Evolutionary conservation across 2,329 filamentous ascomycete genomes (phyloP), one percentile per base, ranked within the genome.

Genomic region (Pseudogymnoascus sp.): DNA sequence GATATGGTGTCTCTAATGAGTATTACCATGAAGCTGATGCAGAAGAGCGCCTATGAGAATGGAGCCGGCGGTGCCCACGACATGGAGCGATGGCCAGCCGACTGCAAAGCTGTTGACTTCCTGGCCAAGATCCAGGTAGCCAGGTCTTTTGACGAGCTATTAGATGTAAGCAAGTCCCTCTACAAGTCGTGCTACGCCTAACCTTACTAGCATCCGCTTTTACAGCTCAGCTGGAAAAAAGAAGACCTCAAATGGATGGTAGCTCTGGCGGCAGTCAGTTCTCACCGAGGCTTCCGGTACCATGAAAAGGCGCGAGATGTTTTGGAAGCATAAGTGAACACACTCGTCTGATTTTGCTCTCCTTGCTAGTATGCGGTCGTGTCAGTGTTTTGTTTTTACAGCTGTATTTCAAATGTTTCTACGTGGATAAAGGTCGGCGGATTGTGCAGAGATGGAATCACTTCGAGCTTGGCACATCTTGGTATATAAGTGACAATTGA

Each of bases 171-270:
- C 33, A 37, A 37, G 33, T 37, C 33, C 33, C 11, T 3, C 33
- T 13, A 37, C 11, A 37, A 37, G 33, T 37, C 5, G 33, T 37
- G 33, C 33, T 37, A 37, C 33, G 33, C 66, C 38, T 59, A 59
- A 59, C 53, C 4, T 8, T 35, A 29, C 4, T 24, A 59, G 53
- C 53, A 59, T 59, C 53, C 53, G 29, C 29, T 59, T 19, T 31
- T 59, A 67, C 42, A 31, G 66, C 66, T 56, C 60, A 66, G 56
- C 63, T 68, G 61, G 66, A 65, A 61, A 29, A 65, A 47, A 61
- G 47, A 65, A 62, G 31, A 33, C 33, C 19, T 61, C 53, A 61
- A 33, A 4, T 50, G 10, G 21, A 21, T 33, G 21, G 14, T 63
- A 59, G 24, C 21, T 59, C 31, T 59, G n/a, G 53, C 21, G 8